Base-by-base conservation (phyloP, 768 basidiomycete species). In the Cyathus striatus region DNA sequence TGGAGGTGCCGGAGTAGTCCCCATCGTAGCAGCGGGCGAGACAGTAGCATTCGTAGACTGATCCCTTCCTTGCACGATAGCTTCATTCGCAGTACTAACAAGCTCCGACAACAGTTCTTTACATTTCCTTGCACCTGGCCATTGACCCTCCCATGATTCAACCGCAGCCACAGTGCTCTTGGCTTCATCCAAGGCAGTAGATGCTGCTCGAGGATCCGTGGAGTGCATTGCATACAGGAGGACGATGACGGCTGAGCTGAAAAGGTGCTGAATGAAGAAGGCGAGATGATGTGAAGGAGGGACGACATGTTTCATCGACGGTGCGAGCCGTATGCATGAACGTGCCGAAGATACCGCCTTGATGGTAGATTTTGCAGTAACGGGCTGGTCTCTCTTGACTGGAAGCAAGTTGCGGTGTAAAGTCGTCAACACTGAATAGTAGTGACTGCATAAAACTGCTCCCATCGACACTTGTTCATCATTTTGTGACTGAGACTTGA, bases 51-150 rank as follows among this genome's bases (percentile, higher is more conserved):
- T 46, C 16, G 40, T 33, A 21, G 16, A 12, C 14, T 22, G 10
- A 16, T 38, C 25, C 50, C 38, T 33, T 50, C 58, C 60, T 47
- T 72, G 64, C 22, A 61, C 64, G 37, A 88, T 80, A 23, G 85
- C 86, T 43, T 84, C 83, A 34, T 66, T 78, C 3, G 86, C 82
- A 6, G 83, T 89, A 33, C 65, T 80, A 23, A 78, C 74, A 40
- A 89, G 68, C 49, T 88, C 86, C 35, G 73, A 63, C 27, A 90
- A 76, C 30, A 90, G 63, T 55, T 90, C 88, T 61, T 82, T 90
- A 70, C 90, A 90, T 61, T 91, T 91, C 32, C 79, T 75, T 48
- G 88, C 89, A 13, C 90, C 90, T 17, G 90, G 90, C 90, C 90
- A 92, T 43, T 78, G 73, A 1, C 86, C 86, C 58, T 90, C 90